A percentile compares a stretch with the other conserved stretches of the same genome.
These are phyloP conservation scores for Geum urbanum DNA, from an alignment of 306 rosid species.

Conservation along the genomic window DNA sequence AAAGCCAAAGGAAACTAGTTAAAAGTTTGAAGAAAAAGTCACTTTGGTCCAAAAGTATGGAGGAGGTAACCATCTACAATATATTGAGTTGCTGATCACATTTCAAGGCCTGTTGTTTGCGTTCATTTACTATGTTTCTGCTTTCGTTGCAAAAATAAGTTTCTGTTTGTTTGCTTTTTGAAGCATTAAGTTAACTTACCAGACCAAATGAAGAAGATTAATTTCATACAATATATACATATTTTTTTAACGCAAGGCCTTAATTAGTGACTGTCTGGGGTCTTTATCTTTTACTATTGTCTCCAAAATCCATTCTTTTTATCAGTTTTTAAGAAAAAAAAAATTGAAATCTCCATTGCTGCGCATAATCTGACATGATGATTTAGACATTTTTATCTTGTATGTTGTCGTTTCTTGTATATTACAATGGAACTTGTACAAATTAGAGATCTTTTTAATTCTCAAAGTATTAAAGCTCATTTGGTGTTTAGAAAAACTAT, in stretches of 20 bases:
- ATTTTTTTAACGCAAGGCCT: no score
- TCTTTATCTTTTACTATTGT: no score
- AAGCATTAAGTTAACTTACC: not conserved
- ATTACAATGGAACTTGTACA: no score
- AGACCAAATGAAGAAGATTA: no score
- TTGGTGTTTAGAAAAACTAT: constrained; percentile 3
- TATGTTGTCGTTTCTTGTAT: no score
- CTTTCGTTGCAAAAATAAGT: not conserved
- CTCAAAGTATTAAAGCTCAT: constrained; percentile 4
- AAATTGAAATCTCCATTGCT: no score
- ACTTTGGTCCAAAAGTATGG: constrained; percentile 77
- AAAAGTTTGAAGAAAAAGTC: constrained; percentile 72
- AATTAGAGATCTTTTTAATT: not conserved
- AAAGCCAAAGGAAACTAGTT: constrained; percentile 64
- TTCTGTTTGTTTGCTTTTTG: not conserved
- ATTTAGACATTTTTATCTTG: no score
- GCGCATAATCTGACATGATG: no score
- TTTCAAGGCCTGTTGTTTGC: not conserved
- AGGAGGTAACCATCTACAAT: constrained; percentile 62
- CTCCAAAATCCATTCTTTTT: no score
- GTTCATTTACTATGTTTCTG: not conserved
- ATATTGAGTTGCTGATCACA: constrained; percentile 12
- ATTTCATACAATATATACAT: no score
- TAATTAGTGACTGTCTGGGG: no score
- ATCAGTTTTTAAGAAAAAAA: no score